A percentile compares a stretch with the other conserved stretches of the same genome.
Evolutionary conservation across 2,329 filamentous ascomycete genomes (phyloP).

Genomic region (Albifimbria verrucaria): DNA sequence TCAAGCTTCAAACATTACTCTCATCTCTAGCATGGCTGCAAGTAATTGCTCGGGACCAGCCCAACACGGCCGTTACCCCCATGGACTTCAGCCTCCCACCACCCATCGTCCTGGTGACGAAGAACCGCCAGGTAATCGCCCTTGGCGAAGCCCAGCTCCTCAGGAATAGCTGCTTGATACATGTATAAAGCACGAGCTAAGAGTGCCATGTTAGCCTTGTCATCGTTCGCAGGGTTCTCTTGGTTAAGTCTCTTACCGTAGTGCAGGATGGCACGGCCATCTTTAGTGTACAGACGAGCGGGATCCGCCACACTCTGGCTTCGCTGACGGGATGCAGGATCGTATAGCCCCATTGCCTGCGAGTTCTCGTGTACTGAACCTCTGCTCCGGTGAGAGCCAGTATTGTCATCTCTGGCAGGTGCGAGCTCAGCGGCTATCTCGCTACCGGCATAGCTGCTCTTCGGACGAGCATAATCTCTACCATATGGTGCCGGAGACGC

Average conservation of each 20-base stretch:
- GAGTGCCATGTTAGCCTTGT: constrained; percentile 14
- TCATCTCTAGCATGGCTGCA: constrained; percentile 46
- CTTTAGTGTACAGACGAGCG: constrained; percentile 76
- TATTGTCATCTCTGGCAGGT: constrained; percentile 51
- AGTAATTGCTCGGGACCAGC: constrained; percentile 67
- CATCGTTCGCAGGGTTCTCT: neutral
- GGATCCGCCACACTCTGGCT: constrained; percentile 87
- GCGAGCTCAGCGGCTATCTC: constrained; percentile 70
- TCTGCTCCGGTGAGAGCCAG: constrained; percentile 52
- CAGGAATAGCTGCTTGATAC: constrained; percentile 91
- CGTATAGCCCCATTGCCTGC: constrained; percentile 54
- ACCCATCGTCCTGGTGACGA: constrained; percentile 92
- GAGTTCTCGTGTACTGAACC: constrained; percentile 24
- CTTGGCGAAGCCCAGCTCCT: constrained; percentile 90
- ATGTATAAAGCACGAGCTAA: constrained; percentile 89
- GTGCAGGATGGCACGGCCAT: constrained; percentile 84
- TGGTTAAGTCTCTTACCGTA: constrained; percentile 73
- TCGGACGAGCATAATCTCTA: constrained; percentile 45
- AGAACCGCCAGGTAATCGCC: constrained; percentile 87
- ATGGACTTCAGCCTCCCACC: constrained; percentile 97
- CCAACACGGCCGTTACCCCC: constrained; percentile 58
- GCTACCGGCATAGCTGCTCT: constrained; percentile 46
- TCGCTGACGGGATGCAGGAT: constrained; percentile 46
- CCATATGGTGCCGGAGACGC: constrained; percentile 46
- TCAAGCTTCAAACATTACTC: neutral